Evolutionary conservation across 805 yeast genomes (phyloP).

Genomic region (Candida parachauliodes): DNA sequence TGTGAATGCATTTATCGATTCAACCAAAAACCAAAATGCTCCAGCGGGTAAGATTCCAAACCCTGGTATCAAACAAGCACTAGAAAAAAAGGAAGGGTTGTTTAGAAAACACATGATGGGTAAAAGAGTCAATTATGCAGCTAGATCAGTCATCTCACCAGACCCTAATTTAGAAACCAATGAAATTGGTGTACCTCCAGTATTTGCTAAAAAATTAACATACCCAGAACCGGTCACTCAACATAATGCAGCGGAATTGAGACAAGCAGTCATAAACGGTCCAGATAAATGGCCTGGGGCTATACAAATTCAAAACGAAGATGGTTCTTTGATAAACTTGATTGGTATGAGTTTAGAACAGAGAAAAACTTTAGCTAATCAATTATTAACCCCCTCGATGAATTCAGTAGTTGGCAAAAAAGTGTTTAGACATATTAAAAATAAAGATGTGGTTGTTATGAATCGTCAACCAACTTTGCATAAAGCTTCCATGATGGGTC

Average conservation of each 20-base stretch:
- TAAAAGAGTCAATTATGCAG: slow-evolving; percentile 97
- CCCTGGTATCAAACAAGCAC: slow-evolving; percentile 96
- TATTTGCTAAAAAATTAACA: slow-evolving; percentile 90
- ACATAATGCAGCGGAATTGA: slow-evolving; percentile 82
- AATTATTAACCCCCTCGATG: slow-evolving; percentile 79
- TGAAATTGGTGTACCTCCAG: slow-evolving; percentile 99
- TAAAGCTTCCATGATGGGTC: slow-evolving; percentile 99
- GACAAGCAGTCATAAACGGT: slow-evolving; percentile 95
- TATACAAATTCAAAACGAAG: slow-evolving; percentile 90
- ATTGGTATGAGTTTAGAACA: slow-evolving; percentile 90
- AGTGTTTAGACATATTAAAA: slow-evolving; percentile 90
- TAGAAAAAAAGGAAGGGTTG: slow-evolving; percentile 97
- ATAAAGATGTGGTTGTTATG: slow-evolving; percentile 95
- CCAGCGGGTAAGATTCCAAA: slow-evolving; percentile 66
- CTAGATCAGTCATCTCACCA: slow-evolving; percentile 98
- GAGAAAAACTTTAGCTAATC: slow-evolving; percentile 92
- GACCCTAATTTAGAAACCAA: slow-evolving; percentile 98
- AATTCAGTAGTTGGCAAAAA: slow-evolving; percentile 77
- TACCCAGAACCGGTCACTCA: slow-evolving; percentile 98
- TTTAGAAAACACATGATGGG: slow-evolving; percentile 99
- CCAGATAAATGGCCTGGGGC: slow-evolving; percentile 99
- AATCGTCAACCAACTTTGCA: slow-evolving; percentile 99
- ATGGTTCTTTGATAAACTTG: slow-evolving; percentile 77
- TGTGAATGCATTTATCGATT: slow-evolving; percentile 89
- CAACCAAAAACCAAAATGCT: slow-evolving; percentile 79